Evolutionary conservation across 805 yeast species (phyloP), one percentile per base, ranked within the genome.

Genomic region (Pichia thaimueangensis): DNA sequence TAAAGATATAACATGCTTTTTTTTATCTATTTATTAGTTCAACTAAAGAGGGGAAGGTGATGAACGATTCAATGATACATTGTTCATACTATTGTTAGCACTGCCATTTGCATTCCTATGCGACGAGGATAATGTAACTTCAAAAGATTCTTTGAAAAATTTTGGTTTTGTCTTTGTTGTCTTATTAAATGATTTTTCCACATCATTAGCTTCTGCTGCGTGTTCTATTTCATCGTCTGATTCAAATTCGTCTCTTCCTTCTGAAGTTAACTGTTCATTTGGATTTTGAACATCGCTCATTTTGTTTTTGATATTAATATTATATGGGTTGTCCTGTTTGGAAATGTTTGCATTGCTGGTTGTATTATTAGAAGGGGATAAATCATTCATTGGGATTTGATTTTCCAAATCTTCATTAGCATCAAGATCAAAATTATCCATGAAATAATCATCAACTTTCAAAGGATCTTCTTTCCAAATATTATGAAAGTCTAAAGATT

Each of bases 391-490:
- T 7, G 47, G 39, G 22, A 42, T 45, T 35, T 47, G 48, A 31
- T 28, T 23, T 33, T 48, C 51, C 7, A 42, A 20, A 37, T 47
- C 50, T 17, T 41, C 27, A 20, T 15, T 15, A n/a, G 31, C 13
- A 22, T 37, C 32, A 4, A 30, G 19, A 22, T 37, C 42, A 34
- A 34, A 41, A 13, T 27, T 33, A 24, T 40, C 42, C 7, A 24
- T 17, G 17, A 28, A 27, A 24, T 19, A 30, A 35, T 42, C 35
- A 21, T 29, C n/a, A 28, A n/a, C 5, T 20, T 45, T 45, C 23
- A 57, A 36, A 7, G 61, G 60, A 40, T 58, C 60, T 20, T 52
- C 52, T 6, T 36, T 33, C 42, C 46, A 31, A 16, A 45, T 37
- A 37, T 53, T 49, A 33, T 40, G 37, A 22, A 25, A 47, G 8